These are phyloP conservation scores for Penicillium malachiteum DNA, from an alignment of 495 filamentous ascomycete species.

Conservation along the genomic window DNA sequence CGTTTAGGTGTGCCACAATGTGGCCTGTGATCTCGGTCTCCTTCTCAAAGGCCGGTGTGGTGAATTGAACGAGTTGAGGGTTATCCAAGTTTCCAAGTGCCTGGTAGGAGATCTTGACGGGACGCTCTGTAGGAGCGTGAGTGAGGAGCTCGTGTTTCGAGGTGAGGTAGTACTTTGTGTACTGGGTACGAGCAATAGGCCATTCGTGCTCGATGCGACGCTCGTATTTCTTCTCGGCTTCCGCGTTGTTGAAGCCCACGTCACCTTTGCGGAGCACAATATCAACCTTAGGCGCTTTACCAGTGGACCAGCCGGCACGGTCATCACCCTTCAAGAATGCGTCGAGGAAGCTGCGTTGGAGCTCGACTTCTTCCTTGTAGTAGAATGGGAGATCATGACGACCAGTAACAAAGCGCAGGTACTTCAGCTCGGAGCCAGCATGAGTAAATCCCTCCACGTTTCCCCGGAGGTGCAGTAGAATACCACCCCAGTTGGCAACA, in stretches of 20 bases:
- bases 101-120: constrained; percentile 49
- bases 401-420: constrained; percentile 64
- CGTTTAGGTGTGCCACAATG: constrained; percentile 58
- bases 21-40: constrained; percentile 69
- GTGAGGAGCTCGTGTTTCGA: constrained; percentile 39
- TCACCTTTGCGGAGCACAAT: constrained; percentile 61
- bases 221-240: constrained; percentile 49
- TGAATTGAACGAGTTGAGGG: constrained; percentile 46
- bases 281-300: constrained; percentile 55
- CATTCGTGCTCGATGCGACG: constrained; percentile 58
- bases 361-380: constrained; percentile 60
- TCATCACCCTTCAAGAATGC: constrained; percentile 68
- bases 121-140: constrained; percentile 59
- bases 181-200: constrained; percentile 62
- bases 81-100: constrained; percentile 45
- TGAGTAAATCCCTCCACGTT: constrained; percentile 59
- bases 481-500: constrained; percentile 65
- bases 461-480: constrained; percentile 59
- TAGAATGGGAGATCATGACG: constrained; percentile 73
- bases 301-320: constrained; percentile 57
- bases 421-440: constrained; percentile 61
- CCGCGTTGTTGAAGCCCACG: constrained; percentile 60
- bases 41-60: constrained; percentile 48
- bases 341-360: constrained; percentile 64
- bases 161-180: constrained; percentile 56